Evolutionary conservation across 768 basidiomycete species (phyloP).

Genomic region (Amanita pallidorosea): DNA sequence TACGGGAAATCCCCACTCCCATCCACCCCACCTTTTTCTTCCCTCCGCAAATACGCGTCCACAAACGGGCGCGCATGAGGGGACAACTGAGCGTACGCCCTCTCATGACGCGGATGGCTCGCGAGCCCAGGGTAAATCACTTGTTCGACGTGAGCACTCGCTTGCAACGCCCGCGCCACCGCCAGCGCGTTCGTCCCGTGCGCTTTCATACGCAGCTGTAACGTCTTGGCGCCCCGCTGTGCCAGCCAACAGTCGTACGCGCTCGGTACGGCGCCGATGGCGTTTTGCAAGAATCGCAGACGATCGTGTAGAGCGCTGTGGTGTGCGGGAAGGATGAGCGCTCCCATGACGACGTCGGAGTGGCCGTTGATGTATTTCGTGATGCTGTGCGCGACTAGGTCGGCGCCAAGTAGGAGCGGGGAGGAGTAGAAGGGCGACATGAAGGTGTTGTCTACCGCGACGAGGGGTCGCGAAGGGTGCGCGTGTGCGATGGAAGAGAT

Average conservation of each 20-base stretch:
- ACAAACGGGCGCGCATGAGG: constrained; percentile 64
- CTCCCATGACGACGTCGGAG: constrained; percentile 88
- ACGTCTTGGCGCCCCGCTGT: constrained; percentile 85
- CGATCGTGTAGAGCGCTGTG: constrained; percentile 36
- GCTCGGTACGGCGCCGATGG: constrained; percentile 75
- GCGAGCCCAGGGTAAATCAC: constrained; percentile 83
- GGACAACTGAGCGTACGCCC: constrained; percentile 53
- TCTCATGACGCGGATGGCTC: constrained; percentile 51
- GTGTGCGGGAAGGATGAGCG: constrained; percentile 55
- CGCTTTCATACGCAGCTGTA: constrained; percentile 77
- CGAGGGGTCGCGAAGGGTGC: constrained; percentile 55
- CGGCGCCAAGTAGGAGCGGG: constrained; percentile 76
- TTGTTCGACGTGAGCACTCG: constrained; percentile 50
- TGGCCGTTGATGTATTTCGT: constrained; percentile 94
- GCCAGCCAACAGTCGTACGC: constrained; percentile 87
- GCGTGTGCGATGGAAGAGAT: constrained; percentile 56
- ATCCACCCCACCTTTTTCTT: too few relatives aligned
- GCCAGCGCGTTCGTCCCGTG: constrained; percentile 78
- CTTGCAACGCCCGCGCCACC: constrained; percentile 53
- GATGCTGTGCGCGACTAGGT: constrained; percentile 74
- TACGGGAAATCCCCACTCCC: constrained; percentile 67
- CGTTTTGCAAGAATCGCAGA: constrained; percentile 85
- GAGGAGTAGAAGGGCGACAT: constrained; percentile 86
- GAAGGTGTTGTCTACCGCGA: constrained; percentile 94
- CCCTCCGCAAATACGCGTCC: constrained; percentile 14